Evolutionary conservation across 192 early-diverging fungal species (phyloP), one percentile per base, ranked within the genome.

Genomic region (Coemansia sp.): DNA sequence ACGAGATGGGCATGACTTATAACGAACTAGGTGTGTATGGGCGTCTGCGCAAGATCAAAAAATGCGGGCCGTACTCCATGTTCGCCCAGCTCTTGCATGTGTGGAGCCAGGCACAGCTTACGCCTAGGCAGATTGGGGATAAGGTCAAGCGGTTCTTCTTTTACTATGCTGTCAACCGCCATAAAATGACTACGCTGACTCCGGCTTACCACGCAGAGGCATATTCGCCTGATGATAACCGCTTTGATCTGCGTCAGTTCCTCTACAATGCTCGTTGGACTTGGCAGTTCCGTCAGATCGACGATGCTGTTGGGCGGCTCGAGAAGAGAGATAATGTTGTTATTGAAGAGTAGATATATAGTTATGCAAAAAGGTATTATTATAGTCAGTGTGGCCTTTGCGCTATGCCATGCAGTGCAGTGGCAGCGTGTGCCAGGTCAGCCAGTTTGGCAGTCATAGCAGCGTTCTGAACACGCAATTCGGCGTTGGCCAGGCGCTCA

Each of bases 1-100:
- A 83, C 24, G 98, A 99, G 70, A 99, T 99, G 98, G 96, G 95
- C 13, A 98, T 99, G 97, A 92, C 92, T 18, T 99, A 99, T 77
- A 89, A 91, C 16, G 98, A 99, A 62, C 87, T 99, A 1, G 92
- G 94, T 12, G 85, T 86, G 20, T 99, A 93, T 87, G 98, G 98
- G 27, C 86, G 92, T 16, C 80, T 98, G 60, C 91, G 98, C 10
- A 97, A 96, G 71, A 87, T 97, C 34, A 72, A 86, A 38, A 89
- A 90, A 62, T 95, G 92, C 66, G 98, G 98, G 2, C 98, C 98
- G 2, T 94, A 90, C 69, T 91, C 90, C 52, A 99, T 99, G 98
- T 98, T 98, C 68, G 85, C 89, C 0, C 93, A 92, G 63, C 85
- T 99, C 36, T 75, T 97, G 13, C 90, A 92, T 65, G 76, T 89